Evolutionary conservation across 441 rosid species (phyloP), one percentile per base, ranked within the genome.

Genomic region (Biscutella laevigata): DNA sequence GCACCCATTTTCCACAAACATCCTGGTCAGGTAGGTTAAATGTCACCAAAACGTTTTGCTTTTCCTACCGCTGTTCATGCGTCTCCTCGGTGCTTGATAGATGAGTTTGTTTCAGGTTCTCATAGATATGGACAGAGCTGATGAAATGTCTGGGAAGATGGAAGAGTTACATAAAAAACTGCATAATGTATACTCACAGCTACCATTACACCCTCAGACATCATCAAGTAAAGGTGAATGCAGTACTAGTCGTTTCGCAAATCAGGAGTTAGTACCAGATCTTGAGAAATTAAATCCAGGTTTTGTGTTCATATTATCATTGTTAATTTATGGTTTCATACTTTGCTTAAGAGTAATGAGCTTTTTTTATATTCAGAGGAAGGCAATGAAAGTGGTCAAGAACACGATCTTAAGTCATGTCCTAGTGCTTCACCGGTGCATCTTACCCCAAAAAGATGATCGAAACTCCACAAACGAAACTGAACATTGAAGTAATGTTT

Each of bases 61-160:
- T 4, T 38, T 35, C 20, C n/a, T 19, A 22, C 2, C 6, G 34
- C 22, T 7, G 44, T 44, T 25, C 35, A 17, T 35, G 29, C 52
- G 1, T 46, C 30, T 54, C 28, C 49, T 32, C 1, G 12, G 53
- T 30, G 45, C 26, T 61, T 62, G 57, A 57, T 55, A 10, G 2
- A 5, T 47, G 5, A 26, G 47, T 47, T 61, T 55, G 49, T 43
- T 54, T 34, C 71, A 92, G 99, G 75, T 78, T 70, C 85, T 88
- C 17, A 76, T 79, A 15, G 88, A 88, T 59, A 79, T 88, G 96
- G 99, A 94, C 77, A 78, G 80, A 59, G 75, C 69, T 28, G 95
- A 94, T 43, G 87, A 84, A 62, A 76, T 58, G 26, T 39, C 64
- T 37, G 96, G 88, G 66, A 77, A 54, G 47, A 56, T 68, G 62